These are phyloP conservation scores for Starmerella vitae DNA, from an alignment of 805 yeast genomes.

Conservation along the genomic window DNA sequence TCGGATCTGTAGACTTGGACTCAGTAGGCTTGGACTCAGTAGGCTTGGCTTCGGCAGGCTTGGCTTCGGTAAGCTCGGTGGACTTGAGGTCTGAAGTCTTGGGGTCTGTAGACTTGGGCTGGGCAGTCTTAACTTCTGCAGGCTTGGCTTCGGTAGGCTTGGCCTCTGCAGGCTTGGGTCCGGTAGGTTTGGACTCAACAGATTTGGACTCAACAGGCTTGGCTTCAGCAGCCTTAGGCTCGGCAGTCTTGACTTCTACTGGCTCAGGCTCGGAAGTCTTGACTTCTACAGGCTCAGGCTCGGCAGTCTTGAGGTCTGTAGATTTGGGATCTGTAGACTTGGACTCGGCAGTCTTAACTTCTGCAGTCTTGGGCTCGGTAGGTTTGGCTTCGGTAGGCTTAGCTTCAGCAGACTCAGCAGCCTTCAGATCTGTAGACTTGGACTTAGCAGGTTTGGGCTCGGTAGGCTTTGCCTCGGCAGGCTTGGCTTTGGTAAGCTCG, in stretches of 20 bases:
- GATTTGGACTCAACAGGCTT: constrained; percentile 1
- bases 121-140: constrained; percentile 19
- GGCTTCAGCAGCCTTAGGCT: constrained; percentile 1
- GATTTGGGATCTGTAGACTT: not conserved
- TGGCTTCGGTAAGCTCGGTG: not conserved
- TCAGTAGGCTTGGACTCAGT: constrained; percentile 12
- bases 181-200: constrained; percentile 1
- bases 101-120: constrained; percentile 13
- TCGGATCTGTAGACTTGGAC: not conserved
- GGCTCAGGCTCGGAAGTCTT: not conserved
- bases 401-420: not conserved
- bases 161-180: constrained; percentile 14
- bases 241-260: not conserved
- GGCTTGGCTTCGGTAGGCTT: constrained; percentile 7
- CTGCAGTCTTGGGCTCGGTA: not conserved
- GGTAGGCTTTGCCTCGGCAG: constrained; percentile 3
- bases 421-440: not conserved
- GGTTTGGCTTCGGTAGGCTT: too few relatives aligned
- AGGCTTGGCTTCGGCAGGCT: constrained; percentile 2
- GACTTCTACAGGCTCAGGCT: constrained; percentile 13
- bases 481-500: not conserved
- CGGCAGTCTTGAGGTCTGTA: constrained; percentile 8
- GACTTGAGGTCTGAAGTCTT: not conserved
- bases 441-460: too few relatives aligned
- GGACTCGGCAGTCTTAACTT: not conserved